Base-by-base conservation (phyloP, 768 basidiomycete genomes). In the Mycena galopus region DNA sequence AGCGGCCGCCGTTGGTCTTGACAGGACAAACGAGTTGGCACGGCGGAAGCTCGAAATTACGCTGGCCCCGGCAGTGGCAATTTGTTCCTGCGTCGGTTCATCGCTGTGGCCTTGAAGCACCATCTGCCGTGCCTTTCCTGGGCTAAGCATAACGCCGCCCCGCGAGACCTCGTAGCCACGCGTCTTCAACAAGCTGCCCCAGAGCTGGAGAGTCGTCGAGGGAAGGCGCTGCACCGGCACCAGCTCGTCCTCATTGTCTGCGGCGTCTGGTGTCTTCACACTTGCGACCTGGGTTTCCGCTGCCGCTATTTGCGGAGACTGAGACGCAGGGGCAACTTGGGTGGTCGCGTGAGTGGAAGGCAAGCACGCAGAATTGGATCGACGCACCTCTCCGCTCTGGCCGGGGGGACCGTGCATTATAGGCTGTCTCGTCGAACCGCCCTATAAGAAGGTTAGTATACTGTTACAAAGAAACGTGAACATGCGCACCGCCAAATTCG, bases 131-230 rank as follows among this genome's bases (percentile, higher is more conserved):
- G 73, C 66, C 78, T 90, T 91, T 7, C 87, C 85, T 2, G 92
- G 91, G 70, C 90, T 92, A 29, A 89, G 87, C 8, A 92, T 78
- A 60, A 94, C 86, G 73, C 88, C 86, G 11, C 90, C 89, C 25
- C 84, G 85, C n/a, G 87, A 81, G 66, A 93, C 80, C 73, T 90
- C 87, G 79, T 91, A 93, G 12, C 93, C 94, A 7, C 93, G 88
- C 30, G 88, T 83, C 69, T 88, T 86, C 29, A 95, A 86, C 29
- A 95, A 88, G 73, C 87, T 87, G 61, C 88, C 86, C 94, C 94
- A 95, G 11, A 94, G 85, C 69, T 91, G 89, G 47, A 92, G 84
- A 0, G 91, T 91, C 3, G 90, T 85, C 0, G 86, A 85, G 0
- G 92, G 91, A 1, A 90, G 82, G 21, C 91, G 90, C 61, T 86